Evolutionary conservation across 1,284 basidiomycete genomes (phyloP).

Genomic region (Irpex rosettiformis): DNA sequence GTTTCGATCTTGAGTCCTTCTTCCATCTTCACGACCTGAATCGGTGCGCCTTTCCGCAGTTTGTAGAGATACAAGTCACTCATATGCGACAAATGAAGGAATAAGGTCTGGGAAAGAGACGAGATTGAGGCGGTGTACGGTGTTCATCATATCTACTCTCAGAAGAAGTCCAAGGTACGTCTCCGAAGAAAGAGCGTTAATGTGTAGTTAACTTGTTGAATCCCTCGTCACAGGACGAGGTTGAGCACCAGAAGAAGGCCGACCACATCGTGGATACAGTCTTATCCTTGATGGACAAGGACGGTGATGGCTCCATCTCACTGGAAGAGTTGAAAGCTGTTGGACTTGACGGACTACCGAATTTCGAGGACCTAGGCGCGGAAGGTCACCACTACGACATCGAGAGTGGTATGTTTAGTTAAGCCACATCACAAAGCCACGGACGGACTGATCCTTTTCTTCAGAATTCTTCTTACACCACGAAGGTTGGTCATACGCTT

Average conservation of each 20-base stretch:
- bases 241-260: constrained; percentile 83
- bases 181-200: background rate
- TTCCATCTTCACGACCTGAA: constrained; percentile 92
- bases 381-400: constrained; percentile 93
- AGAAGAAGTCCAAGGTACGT: constrained; percentile 74
- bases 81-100: constrained; percentile 33
- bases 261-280: constrained; percentile 79
- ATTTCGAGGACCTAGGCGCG: constrained; percentile 84
- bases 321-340: constrained; percentile 79
- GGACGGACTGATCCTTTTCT: constrained; percentile 4
- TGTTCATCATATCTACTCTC: constrained; percentile 91
- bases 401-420: constrained; percentile 65
- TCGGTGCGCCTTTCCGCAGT: constrained; percentile 37
- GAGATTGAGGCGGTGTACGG: constrained; percentile 93
- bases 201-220: background rate
- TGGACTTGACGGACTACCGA: constrained; percentile 80
- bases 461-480: constrained; percentile 89
- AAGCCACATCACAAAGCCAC: background rate
- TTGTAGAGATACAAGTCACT: background rate
- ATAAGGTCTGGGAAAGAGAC: constrained; percentile 72
- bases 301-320: constrained; percentile 77
- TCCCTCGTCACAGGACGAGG: constrained; percentile 51
- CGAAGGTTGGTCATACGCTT: constrained; percentile 59
- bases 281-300: constrained; percentile 72
- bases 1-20: constrained; percentile 77